A percentile compares a stretch with the other conserved stretches of the same genome.
These are phyloP conservation scores for Onygena corvina DNA, from an alignment of 2,329 filamentous ascomycete genomes.

Conservation along the genomic window DNA sequence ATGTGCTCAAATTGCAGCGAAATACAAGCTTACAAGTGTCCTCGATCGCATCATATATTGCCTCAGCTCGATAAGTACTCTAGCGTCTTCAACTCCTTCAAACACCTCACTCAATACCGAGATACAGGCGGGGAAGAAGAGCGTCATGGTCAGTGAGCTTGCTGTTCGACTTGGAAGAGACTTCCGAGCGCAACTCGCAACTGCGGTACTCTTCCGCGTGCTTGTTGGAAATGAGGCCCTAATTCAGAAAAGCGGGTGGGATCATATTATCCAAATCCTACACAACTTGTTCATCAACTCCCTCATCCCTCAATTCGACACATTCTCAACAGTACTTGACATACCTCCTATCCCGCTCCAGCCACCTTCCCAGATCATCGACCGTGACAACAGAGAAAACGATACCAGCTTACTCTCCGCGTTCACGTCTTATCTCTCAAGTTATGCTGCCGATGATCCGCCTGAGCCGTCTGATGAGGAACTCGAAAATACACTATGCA, in stretches of 20 bases:
- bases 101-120: conserved; percentile 90
- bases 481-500: conserved; percentile 85
- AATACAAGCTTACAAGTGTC: conserved; percentile 69
- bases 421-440: conserved; percentile 94
- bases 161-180: conserved; percentile 91
- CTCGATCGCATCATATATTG: conserved; percentile 89
- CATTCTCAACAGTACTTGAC: conserved; percentile 52
- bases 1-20: conserved; percentile 81
- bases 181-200: conserved; percentile 85
- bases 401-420: conserved; percentile 86
- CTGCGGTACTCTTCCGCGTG: conserved; percentile 87
- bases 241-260: conserved; percentile 52
- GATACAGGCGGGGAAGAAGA: conserved; percentile 80
- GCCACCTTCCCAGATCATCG: conserved; percentile 82
- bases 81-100: conserved; percentile 62
- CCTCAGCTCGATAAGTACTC: conserved; percentile 76
- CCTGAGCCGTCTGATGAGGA: conserved; percentile 96
- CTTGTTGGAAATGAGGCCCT: conserved; percentile 72
- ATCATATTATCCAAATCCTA: conserved; percentile 76
- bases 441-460: conserved; percentile 93
- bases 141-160: conserved; percentile 96
- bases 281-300: conserved; percentile 94
- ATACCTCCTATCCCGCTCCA: conserved; percentile 78
- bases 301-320: conserved; percentile 70
- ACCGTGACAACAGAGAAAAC: conserved; percentile 62